Conservation (phyloP, 2,329 filamentous ascomycete species). For the Colletotrichum eremochloae region DNA sequence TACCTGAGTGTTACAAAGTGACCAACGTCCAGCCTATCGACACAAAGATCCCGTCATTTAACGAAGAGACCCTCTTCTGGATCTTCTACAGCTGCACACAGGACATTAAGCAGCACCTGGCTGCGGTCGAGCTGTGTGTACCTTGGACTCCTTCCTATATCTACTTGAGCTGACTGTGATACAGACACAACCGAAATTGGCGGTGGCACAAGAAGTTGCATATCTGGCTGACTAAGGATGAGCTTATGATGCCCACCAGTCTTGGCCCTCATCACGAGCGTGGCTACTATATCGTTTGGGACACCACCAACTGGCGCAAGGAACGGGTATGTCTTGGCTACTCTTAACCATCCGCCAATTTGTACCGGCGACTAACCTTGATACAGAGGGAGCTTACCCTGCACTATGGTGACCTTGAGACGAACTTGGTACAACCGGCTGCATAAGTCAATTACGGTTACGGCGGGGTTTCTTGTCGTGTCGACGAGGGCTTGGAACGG, state of each 20-base stretch:
- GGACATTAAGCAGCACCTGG: slow-evolving; percentile 73
- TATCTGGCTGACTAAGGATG: slow-evolving; percentile 77
- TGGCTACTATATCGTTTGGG: slow-evolving; percentile 77
- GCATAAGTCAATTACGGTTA: slow-evolving; percentile 23
- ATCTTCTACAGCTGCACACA: slow-evolving; percentile 77
- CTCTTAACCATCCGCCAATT: not conserved
- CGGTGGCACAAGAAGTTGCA: slow-evolving; percentile 77
- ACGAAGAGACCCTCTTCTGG: slow-evolving; percentile 77
- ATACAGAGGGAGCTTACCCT: slow-evolving; percentile 70
- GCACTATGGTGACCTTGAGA: slow-evolving; percentile 73
- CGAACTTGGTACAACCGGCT: slow-evolving; percentile 47
- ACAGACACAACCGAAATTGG: slow-evolving; percentile 74
- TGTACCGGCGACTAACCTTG: slow-evolving; percentile 37
- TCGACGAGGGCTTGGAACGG: slow-evolving; percentile 35
- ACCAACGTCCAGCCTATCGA: slow-evolving; percentile 76
- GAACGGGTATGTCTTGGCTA: slow-evolving; percentile 65
- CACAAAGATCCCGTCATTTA: slow-evolving; percentile 75
- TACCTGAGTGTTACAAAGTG: slow-evolving; percentile 77
- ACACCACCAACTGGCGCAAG: slow-evolving; percentile 72
- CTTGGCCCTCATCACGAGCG: slow-evolving; percentile 71
- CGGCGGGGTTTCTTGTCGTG: slow-evolving; percentile 25
- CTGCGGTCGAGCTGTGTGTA: slow-evolving; percentile 72
- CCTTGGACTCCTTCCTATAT: not conserved
- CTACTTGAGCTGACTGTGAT: not conserved
- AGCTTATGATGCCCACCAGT: slow-evolving; percentile 72